Percentiles rank a stretch among this genome's conserved stretches.
Conservation (phyloP, 306 rosid species). For the Erythrophleum fordii region DNA sequence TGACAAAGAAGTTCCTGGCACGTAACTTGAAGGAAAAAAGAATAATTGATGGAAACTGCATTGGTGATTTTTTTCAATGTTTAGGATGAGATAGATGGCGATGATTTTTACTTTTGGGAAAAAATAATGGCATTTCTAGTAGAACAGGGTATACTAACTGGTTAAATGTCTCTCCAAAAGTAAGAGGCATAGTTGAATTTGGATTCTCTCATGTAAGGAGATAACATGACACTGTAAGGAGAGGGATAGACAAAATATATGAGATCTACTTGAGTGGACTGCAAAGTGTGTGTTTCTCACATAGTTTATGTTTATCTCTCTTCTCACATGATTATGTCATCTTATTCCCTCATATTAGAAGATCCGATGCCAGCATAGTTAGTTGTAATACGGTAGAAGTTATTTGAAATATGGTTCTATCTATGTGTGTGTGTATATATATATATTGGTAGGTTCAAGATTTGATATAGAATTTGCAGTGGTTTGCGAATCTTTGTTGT, state of each 20-base stretch:
- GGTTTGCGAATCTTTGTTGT: conserved; percentile 7
- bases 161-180: conserved; percentile 4
- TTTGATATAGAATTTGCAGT: conserved; percentile 19
- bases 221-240: neutral
- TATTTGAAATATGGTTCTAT: neutral
- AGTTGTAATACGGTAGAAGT: neutral
- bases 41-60: conserved; percentile 26
- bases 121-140: conserved; percentile 7
- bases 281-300: neutral
- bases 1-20: neutral
- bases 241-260: neutral
- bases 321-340: neutral
- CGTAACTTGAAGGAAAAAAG: conserved; percentile 15
- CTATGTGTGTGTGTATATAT: neutral
- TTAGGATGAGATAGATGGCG: neutral
- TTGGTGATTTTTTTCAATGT: neutral
- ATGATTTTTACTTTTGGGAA: neutral
- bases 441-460: neutral
- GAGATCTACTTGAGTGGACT: neutral
- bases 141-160: neutral
- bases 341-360: neutral
- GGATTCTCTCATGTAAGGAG: neutral
- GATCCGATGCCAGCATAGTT: neutral
- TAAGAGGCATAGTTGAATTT: neutral
- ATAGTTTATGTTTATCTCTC: neutral